A percentile compares a stretch with the other conserved stretches of the same genome.
phyloP scores from a whole-genome alignment of 225 moss, liverwort and hornwort genomes.

The Ulota crispa region DNA sequence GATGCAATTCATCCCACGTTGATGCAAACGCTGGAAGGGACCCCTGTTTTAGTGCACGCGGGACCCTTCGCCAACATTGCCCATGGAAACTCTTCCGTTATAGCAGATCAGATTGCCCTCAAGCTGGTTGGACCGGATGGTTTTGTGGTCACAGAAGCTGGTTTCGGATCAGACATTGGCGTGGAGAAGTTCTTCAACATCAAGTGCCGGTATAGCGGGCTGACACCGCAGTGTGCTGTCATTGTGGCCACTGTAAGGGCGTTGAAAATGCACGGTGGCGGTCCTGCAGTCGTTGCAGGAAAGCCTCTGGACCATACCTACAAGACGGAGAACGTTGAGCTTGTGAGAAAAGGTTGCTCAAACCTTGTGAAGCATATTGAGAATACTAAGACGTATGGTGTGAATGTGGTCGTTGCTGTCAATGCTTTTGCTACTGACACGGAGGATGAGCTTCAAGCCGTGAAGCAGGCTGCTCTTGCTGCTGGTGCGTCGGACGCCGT shows the following conservation, averaged over 20 bases:
- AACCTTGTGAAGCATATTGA: conserved; percentile 87
- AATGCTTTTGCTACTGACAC: conserved; percentile 90
- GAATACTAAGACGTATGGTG: conserved; percentile 81
- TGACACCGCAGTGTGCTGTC: conserved; percentile 86
- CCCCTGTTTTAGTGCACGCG: conserved; percentile 89
- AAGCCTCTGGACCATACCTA: conserved; percentile 89
- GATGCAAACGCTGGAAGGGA: conserved; percentile 97
- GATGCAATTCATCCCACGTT: conserved; percentile 91
- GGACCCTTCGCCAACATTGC: conserved; percentile 98
- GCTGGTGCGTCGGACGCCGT: conserved; percentile 91
- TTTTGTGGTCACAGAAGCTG: conserved; percentile 93
- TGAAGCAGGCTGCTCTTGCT: conserved; percentile 70
- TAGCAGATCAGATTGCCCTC: conserved; percentile 91
- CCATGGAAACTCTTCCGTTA: conserved; percentile 93
- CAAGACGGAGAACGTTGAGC: conserved; percentile 82
- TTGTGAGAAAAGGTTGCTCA: conserved; percentile 64
- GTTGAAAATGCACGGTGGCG: conserved; percentile 97
- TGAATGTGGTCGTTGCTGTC: conserved; percentile 96
- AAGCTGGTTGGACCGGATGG: conserved; percentile 79
- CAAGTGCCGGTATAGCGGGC: conserved; percentile 88
- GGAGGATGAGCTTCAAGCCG: conserved; percentile 71
- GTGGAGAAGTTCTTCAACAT: conserved; percentile 96
- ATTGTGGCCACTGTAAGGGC: conserved; percentile 95
- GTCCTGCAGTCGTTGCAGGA: conserved; percentile 91
- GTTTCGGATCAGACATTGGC: conserved; percentile 96